phyloP scores from a whole-genome alignment of 768 basidiomycete species.

The Suillus hirtellus region DNA sequence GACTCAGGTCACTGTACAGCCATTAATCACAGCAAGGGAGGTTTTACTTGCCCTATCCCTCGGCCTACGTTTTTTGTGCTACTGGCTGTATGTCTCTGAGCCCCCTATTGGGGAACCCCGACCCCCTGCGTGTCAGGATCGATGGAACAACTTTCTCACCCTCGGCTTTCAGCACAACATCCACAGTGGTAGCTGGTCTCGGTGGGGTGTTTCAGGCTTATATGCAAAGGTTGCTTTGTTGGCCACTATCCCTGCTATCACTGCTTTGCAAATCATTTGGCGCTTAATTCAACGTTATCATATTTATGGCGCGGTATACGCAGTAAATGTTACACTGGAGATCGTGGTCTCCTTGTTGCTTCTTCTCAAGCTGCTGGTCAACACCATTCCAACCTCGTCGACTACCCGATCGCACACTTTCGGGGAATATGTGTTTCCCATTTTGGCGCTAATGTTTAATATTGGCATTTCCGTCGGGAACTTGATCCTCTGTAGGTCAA shows the following conservation, averaged over 20 bases:
- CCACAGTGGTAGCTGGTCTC: slow-evolving; percentile 66
- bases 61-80: slow-evolving; percentile 63
- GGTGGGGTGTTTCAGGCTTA: slow-evolving; percentile 60
- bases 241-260: slow-evolving; percentile 43
- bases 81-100: slow-evolving; percentile 65
- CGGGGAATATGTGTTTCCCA: slow-evolving; percentile 46
- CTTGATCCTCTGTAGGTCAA: slow-evolving; percentile 54
- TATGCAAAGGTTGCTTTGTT: slow-evolving; percentile 55
- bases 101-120: slow-evolving; percentile 46
- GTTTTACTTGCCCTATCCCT: slow-evolving; percentile 55
- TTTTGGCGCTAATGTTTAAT: slow-evolving; percentile 54
- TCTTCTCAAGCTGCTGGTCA: slow-evolving; percentile 62
- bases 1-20: slow-evolving; percentile 26
- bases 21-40: slow-evolving; percentile 55
- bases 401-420: slow-evolving; percentile 45
- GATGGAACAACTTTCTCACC: slow-evolving; percentile 17
- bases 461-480: slow-evolving; percentile 56
- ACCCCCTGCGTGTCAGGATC: slow-evolving; percentile 14
- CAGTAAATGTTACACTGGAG: slow-evolving; percentile 57
- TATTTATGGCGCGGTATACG: slow-evolving; percentile 50
- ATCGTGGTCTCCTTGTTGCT: slow-evolving; percentile 59
- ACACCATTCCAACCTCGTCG: slow-evolving; percentile 44
- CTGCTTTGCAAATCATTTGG: slow-evolving; percentile 65
- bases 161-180: slow-evolving; percentile 20
- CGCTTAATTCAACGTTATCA: slow-evolving; percentile 43